phyloP scores from a whole-genome alignment of 352 stramenopile genomes.

The Blastocystis sp. region DNA sequence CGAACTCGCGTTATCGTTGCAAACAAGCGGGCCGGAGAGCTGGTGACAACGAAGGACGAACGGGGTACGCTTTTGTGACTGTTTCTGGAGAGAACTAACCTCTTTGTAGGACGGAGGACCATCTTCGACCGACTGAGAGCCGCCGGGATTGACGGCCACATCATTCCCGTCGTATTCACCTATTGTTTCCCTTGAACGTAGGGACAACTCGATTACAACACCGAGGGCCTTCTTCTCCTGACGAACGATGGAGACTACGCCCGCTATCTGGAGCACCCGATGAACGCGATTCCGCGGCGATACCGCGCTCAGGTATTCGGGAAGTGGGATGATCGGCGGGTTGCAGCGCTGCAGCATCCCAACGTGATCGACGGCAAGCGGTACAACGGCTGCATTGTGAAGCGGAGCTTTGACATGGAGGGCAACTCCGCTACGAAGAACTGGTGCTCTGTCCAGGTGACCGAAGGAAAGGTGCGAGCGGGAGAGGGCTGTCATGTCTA shows the following conservation, averaged over 20 bases:
- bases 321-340: slow-evolving; percentile 76
- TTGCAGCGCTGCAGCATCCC: slow-evolving; percentile 78
- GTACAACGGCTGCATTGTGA: slow-evolving; percentile 72
- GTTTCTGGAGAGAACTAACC: slow-evolving; percentile 77
- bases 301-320: slow-evolving; percentile 83
- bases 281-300: slow-evolving; percentile 77
- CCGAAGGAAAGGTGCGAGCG: slow-evolving; percentile 76
- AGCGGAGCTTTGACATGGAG: slow-evolving; percentile 26
- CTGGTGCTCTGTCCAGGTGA: slow-evolving; percentile 77
- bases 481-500: slow-evolving; percentile 71
- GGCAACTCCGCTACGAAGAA: background rate
- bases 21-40: slow-evolving; percentile 80
- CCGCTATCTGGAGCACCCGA: slow-evolving; percentile 81
- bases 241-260: slow-evolving; percentile 86
- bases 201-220: slow-evolving; percentile 86
- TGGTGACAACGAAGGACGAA: slow-evolving; percentile 70
- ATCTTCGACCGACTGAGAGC: slow-evolving; percentile 82
- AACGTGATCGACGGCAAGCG: slow-evolving; percentile 81
- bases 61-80: slow-evolving; percentile 7
- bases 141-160: slow-evolving; percentile 80
- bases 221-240: slow-evolving; percentile 84
- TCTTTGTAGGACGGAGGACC: slow-evolving; percentile 79
- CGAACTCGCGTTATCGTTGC: slow-evolving; percentile 80
- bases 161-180: slow-evolving; percentile 81
- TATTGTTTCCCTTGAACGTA: slow-evolving; percentile 12